These are phyloP conservation scores for Vachellia pachyceras DNA, from an alignment of 306 rosid genomes.

Conservation along the genomic window DNA sequence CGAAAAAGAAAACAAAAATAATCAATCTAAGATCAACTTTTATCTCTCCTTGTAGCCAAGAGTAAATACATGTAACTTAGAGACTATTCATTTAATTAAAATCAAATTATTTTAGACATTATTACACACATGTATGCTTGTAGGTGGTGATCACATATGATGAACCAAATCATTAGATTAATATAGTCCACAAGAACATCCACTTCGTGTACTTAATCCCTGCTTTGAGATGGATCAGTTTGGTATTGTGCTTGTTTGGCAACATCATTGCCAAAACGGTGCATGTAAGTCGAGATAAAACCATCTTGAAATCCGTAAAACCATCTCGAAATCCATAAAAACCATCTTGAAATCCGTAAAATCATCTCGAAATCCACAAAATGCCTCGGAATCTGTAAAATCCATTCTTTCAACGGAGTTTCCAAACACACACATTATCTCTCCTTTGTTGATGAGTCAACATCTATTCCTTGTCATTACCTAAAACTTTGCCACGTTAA, in stretches of 20 bases:
- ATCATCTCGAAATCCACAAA: no score
- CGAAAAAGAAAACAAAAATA: constrained; percentile 9
- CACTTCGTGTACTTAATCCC: constrained; percentile 55
- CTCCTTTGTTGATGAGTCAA: constrained; percentile 84
- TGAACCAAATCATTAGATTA: constrained; percentile 62
- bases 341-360: no score
- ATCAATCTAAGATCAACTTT: constrained; percentile 16
- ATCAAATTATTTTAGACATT: neutral
- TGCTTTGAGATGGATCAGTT: constrained; percentile 62
- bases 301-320: no score
- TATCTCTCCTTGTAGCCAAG: constrained; percentile 19
- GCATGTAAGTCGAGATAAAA: no score
- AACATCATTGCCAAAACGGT: no score
- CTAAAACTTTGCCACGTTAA: constrained; percentile 77
- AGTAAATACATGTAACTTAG: neutral
- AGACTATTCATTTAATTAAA: neutral
- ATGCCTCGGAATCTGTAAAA: no score
- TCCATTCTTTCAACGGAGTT: no score
- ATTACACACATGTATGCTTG: neutral
- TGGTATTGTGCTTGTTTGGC: no score
- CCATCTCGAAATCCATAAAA: no score
- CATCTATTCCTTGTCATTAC: constrained; percentile 90
- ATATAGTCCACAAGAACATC: constrained; percentile 47
- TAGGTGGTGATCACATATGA: constrained; percentile 56
- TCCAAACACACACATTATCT: no score